Percentiles rank a stretch among this genome's conserved stretches.
These are phyloP conservation scores for Pseudogymnoascus sp. DNA, from an alignment of 2,329 filamentous ascomycete genomes.

Conservation along the genomic window DNA sequence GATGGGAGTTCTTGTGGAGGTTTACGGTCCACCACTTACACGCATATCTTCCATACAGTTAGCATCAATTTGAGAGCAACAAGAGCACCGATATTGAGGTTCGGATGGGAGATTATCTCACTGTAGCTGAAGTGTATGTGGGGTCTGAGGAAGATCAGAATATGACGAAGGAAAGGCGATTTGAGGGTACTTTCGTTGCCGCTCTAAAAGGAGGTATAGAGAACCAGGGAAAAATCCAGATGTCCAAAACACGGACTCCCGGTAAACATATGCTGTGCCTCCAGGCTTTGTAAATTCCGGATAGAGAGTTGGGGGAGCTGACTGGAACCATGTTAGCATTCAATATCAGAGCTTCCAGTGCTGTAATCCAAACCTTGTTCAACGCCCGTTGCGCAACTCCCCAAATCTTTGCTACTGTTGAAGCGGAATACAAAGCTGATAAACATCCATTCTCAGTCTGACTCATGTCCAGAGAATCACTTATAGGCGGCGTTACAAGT, in stretches of 20 bases:
- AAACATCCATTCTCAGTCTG: not conserved
- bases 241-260: slow-evolving; percentile 37
- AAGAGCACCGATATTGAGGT: not conserved
- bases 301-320: slow-evolving; percentile 20
- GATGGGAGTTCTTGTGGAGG: slow-evolving; percentile 29
- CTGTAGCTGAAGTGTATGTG: slow-evolving; percentile 24
- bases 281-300: slow-evolving; percentile 34
- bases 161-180: not conserved
- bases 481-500: not conserved
- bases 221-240: slow-evolving; percentile 40
- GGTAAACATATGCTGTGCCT: slow-evolving; percentile 31
- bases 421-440: slow-evolving; percentile 16
- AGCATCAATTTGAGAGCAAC: not conserved
- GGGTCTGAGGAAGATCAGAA: slow-evolving; percentile 10
- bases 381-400: slow-evolving; percentile 16
- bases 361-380: slow-evolving; percentile 6
- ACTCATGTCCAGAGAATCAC: not conserved
- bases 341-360: not conserved
- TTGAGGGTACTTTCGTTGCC: slow-evolving; percentile 24
- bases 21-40: slow-evolving; percentile 36
- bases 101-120: slow-evolving; percentile 7
- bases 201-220: slow-evolving; percentile 34
- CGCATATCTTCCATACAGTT: slow-evolving; percentile 18
- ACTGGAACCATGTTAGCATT: slow-evolving; percentile 8
- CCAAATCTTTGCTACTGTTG: slow-evolving; percentile 20